phyloP scores from a whole-genome alignment of 192 early-diverging fungal species.

The Phycomyces nitens region DNA sequence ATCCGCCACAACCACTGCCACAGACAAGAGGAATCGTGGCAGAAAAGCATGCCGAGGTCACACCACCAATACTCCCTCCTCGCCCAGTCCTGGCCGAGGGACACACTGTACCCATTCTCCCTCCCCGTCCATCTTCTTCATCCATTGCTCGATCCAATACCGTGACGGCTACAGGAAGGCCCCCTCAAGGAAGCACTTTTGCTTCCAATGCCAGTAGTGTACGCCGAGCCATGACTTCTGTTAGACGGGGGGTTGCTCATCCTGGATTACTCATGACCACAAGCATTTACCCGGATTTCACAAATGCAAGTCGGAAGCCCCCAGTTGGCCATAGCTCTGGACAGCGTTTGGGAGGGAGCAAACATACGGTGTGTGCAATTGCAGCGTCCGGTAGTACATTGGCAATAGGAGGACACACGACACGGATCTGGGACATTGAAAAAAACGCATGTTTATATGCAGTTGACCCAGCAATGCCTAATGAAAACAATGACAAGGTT shows the following conservation, averaged over 20 bases:
- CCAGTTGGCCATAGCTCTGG: slow-evolving; percentile 48
- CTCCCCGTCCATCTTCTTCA: slow-evolving; percentile 17
- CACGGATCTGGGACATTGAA: slow-evolving; percentile 41
- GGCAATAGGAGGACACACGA: slow-evolving; percentile 42
- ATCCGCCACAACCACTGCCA: too few species aligned
- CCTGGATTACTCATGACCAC: neutral
- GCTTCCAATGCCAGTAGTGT: neutral
- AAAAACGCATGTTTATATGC: slow-evolving; percentile 46
- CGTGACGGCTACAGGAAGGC: neutral
- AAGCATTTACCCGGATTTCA: slow-evolving; percentile 43
- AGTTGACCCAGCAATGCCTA: slow-evolving; percentile 45
- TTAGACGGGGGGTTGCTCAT: neutral
- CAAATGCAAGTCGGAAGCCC: slow-evolving; percentile 52
- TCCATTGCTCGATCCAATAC: slow-evolving; percentile 15
- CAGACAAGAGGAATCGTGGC: too few species aligned
- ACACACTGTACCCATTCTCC: neutral
- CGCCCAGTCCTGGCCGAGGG: neutral
- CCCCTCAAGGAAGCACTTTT: neutral
- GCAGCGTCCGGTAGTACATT: slow-evolving; percentile 49
- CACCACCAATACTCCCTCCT: neutral
- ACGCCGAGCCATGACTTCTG: neutral
- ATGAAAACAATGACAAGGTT: slow-evolving; percentile 39
- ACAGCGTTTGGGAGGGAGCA: slow-evolving; percentile 39
- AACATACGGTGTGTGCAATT: slow-evolving; percentile 43
- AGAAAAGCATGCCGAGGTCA: neutral